Conservation (phyloP, 2,329 filamentous ascomycete genomes). For the Aspergillus viridinutans region DNA sequence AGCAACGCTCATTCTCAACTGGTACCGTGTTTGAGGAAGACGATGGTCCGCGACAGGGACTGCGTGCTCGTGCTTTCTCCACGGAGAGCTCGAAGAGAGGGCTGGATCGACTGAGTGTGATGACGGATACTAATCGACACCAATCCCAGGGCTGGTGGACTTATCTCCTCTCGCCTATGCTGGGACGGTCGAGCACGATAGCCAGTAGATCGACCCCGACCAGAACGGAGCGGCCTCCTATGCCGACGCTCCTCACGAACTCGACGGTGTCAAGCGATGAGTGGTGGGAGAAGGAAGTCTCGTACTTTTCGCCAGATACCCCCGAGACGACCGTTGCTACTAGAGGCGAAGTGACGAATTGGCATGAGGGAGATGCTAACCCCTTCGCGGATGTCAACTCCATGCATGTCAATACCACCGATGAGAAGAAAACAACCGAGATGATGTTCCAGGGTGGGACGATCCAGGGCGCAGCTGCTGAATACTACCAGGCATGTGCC, state of each 20-base stretch:
- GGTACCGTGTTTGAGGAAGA: slow-evolving; percentile 38
- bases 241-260: slow-evolving; percentile 20
- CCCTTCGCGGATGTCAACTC: slow-evolving; percentile 13
- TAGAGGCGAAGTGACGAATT: slow-evolving; percentile 12
- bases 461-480: slow-evolving; percentile 35
- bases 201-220: slow-evolving; percentile 26
- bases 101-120: slow-evolving; percentile 30
- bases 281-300: slow-evolving; percentile 28
- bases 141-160: slow-evolving; percentile 50
- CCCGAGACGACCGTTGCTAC: slow-evolving; percentile 19
- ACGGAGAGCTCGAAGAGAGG: slow-evolving; percentile 28
- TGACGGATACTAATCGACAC: slow-evolving; percentile 34
- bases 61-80: slow-evolving; percentile 21
- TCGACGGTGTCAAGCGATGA: slow-evolving; percentile 17
- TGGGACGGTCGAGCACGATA: slow-evolving; percentile 35
- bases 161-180: slow-evolving; percentile 42
- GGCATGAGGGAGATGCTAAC: slow-evolving; percentile 15
- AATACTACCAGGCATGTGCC: slow-evolving; percentile 44
- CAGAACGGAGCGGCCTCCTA: slow-evolving; percentile 20
- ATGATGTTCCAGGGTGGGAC: slow-evolving; percentile 22
- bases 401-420: slow-evolving; percentile 2
- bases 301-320: slow-evolving; percentile 28
- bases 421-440: slow-evolving; percentile 6
- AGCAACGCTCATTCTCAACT: slow-evolving; percentile 30
- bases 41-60: slow-evolving; percentile 8